Evolutionary conservation across 257 asterid genomes (phyloP).

Genomic region (Leonotis leonurus): DNA sequence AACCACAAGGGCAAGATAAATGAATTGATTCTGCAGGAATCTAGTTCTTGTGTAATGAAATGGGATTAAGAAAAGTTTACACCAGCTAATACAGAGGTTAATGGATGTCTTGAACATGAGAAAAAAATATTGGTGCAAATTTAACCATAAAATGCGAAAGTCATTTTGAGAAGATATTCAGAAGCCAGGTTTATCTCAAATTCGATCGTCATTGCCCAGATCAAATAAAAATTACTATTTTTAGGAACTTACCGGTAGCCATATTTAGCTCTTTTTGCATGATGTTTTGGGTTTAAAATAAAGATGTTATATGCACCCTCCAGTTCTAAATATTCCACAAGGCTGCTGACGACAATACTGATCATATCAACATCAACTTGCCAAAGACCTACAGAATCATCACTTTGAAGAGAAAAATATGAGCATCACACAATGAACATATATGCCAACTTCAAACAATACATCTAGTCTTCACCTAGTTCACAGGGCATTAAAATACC

Average conservation of each 20-base stretch:
- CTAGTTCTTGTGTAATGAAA: background rate
- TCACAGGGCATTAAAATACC: slow-evolving; percentile 35
- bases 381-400: slow-evolving; percentile 62
- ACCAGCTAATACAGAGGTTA: background rate
- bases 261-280: slow-evolving; percentile 58
- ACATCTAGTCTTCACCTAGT: slow-evolving; percentile 6
- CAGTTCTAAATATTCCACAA: slow-evolving; percentile 84
- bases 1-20: background rate
- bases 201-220: background rate
- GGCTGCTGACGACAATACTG: slow-evolving; percentile 67
- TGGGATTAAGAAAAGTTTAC: background rate
- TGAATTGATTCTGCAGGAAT: background rate
- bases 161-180: slow-evolving; percentile 14
- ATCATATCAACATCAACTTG: slow-evolving; percentile 97
- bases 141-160: slow-evolving; percentile 2
- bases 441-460: background rate
- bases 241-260: slow-evolving; percentile 71
- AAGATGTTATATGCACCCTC: slow-evolving; percentile 85
- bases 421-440: slow-evolving; percentile 16
- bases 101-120: background rate
- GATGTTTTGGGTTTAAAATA: slow-evolving; percentile 77
- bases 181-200: slow-evolving; percentile 39
- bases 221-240: slow-evolving; percentile 7
- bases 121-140: background rate
- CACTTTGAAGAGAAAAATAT: slow-evolving; percentile 40